Conservation (phyloP, 2,329 filamentous ascomycete species). For the Paraphoma sp. region DNA sequence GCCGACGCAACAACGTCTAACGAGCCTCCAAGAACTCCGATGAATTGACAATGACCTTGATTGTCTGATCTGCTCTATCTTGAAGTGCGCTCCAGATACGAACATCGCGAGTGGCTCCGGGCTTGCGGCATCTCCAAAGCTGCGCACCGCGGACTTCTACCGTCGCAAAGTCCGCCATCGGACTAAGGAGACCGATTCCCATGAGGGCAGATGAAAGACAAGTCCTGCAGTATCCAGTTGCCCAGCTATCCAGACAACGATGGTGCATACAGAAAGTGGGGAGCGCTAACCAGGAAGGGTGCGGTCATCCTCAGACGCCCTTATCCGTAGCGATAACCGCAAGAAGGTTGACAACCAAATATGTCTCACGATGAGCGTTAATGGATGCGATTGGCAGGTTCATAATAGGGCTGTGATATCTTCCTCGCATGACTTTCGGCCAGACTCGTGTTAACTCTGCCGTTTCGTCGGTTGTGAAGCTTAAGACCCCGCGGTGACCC, state of each 20-base stretch:
- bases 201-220: conserved; percentile 2
- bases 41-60: no score
- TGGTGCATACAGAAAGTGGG: conserved; percentile 3
- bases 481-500: conserved; percentile 30
- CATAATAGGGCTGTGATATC: no score
- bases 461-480: conserved; percentile 3
- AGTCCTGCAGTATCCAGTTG: conserved; percentile 1
- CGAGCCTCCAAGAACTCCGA: no score
- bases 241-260: not conserved
- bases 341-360: conserved; percentile 1
- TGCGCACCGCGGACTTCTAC: not conserved
- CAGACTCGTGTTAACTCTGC: not conserved
- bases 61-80: no score
- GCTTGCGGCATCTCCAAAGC: not conserved
- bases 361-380: not conserved
- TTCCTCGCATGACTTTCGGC: not conserved
- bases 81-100: no score
- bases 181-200: not conserved
- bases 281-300: conserved; percentile 6
- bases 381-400: not conserved
- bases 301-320: conserved; percentile 6
- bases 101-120: no score
- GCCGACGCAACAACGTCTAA: no score
- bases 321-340: conserved; percentile 4
- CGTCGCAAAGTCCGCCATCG: not conserved